Conservation (phyloP, 176 grass and related monocot genomes). For the Areca catechu region DNA sequence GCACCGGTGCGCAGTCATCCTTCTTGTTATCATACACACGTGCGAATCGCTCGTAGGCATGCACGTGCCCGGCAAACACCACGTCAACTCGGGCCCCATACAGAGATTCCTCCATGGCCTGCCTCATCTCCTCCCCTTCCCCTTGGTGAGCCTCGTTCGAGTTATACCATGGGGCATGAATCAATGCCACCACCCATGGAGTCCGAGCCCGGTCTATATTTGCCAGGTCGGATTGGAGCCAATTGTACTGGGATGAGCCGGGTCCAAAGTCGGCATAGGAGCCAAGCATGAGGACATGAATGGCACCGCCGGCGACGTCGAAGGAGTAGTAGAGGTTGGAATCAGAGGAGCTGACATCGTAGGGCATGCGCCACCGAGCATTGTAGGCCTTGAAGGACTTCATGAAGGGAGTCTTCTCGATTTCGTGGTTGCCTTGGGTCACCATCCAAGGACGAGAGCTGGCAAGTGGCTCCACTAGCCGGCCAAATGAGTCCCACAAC, state of each 20-base stretch:
- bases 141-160: conserved; percentile 51
- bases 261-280: conserved; percentile 42
- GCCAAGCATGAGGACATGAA: conserved; percentile 68
- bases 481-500: conserved; percentile 58
- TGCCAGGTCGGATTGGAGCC: conserved; percentile 42
- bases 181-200: conserved; percentile 42
- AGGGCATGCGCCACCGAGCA: conserved; percentile 60
- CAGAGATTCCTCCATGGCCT: conserved; percentile 40
- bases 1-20: conserved; percentile 38
- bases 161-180: conserved; percentile 86
- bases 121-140: conserved; percentile 56
- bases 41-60: conserved; percentile 68
- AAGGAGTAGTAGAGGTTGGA: conserved; percentile 78
- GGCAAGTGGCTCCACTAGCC: conserved; percentile 62
- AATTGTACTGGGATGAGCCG: conserved; percentile 25
- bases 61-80: conserved; percentile 76
- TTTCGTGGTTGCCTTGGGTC: conserved; percentile 66
- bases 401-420: conserved; percentile 33
- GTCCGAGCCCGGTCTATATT: conserved; percentile 13
- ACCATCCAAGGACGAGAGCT: conserved; percentile 80
- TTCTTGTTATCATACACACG: conserved; percentile 14
- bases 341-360: conserved; percentile 5
- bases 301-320: conserved; percentile 35
- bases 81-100: conserved; percentile 39
- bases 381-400: conserved; percentile 58